Evolutionary conservation across 2,329 filamentous ascomycete species (phyloP), one percentile per base, ranked within the genome.

Genomic region (Phyllosticta citriasiana): DNA sequence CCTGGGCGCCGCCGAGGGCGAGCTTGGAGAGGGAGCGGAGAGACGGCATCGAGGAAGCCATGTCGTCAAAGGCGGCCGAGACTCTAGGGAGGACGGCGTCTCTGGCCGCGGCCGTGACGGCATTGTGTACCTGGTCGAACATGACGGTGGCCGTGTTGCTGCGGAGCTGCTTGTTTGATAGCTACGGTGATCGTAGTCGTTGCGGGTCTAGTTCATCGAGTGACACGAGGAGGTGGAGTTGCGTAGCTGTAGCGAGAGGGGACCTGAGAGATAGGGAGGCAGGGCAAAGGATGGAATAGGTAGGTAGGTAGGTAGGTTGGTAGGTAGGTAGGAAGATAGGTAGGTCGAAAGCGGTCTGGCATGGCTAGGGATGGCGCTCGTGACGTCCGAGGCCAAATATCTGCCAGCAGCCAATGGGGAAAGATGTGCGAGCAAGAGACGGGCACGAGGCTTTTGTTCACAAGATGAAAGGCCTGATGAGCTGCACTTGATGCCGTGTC

Each of bases 21-120:
- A 75, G 59, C 65, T 75, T 74, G 60, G 71, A 69, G 53, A 75
- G 62, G 16, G 70, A 72, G 26, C 70, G 64, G 33, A 75, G 63
- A 26, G 72, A 74, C 63, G 73, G 73, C 61, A 74, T 66, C 52
- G 67, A 65, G 55, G 69, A 69, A 57, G 70, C 63, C 64, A 71
- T 65, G 64, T 63, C 52, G 60, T 57, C 51, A 47, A 30, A 53
- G 25, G 47, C 12, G 27, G 60, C 30, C 19, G 52, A 33, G 25
- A 33, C 47, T 47, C 30, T 51, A 27, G 35, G 33, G 33, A 47
- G 33, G 33, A 47, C 40, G 53, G 47, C 60, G 55, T 50, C 56
- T n/a, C 55, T 53, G 9, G 53, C 51, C 22, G 55, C 57, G 59
- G 62, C 57, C 19, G 19, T 35, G 19, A 57, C 59, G 30, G 58